Evolutionary conservation across 306 rosid genomes (phyloP).

Genomic region (Inga leiocalycina): DNA sequence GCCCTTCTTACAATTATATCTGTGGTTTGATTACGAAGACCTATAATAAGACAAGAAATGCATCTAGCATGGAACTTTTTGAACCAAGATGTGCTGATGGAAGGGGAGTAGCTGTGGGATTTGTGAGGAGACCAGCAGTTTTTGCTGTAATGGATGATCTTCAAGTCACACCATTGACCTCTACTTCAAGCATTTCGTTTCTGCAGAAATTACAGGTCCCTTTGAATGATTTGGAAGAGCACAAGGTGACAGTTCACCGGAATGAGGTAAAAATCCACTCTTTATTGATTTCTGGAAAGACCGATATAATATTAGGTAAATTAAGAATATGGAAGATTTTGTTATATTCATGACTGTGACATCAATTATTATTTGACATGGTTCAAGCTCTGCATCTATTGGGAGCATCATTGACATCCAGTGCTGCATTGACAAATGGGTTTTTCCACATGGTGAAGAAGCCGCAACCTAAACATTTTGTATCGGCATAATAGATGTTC

Average conservation of each 20-base stretch:
- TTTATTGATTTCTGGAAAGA: too few species aligned
- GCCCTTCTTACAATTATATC: too few species aligned
- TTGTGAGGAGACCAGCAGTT: too few species aligned
- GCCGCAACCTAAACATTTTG: background rate
- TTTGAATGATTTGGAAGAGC: conserved; percentile 44
- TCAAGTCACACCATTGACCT: too few species aligned
- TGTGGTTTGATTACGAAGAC: too few species aligned
- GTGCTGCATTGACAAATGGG: background rate
- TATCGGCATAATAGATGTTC: too few species aligned
- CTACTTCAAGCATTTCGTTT: background rate
- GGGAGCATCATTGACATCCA: background rate
- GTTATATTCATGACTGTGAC: background rate
- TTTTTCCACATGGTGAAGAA: background rate
- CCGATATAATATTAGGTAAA: too few species aligned
- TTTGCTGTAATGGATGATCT: too few species aligned
- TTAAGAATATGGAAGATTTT: background rate
- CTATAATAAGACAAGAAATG: too few species aligned
- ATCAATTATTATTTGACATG: background rate
- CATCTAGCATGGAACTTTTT: too few species aligned
- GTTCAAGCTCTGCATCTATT: background rate
- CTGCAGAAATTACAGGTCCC: conserved; percentile 33
- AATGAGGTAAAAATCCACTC: background rate
- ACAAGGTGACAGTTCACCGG: conserved; percentile 9
- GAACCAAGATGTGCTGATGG: too few species aligned
- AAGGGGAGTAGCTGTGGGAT: too few species aligned